phyloP scores from a whole-genome alignment of 176 grass and related monocot species.

The Pharus latifolius region DNA sequence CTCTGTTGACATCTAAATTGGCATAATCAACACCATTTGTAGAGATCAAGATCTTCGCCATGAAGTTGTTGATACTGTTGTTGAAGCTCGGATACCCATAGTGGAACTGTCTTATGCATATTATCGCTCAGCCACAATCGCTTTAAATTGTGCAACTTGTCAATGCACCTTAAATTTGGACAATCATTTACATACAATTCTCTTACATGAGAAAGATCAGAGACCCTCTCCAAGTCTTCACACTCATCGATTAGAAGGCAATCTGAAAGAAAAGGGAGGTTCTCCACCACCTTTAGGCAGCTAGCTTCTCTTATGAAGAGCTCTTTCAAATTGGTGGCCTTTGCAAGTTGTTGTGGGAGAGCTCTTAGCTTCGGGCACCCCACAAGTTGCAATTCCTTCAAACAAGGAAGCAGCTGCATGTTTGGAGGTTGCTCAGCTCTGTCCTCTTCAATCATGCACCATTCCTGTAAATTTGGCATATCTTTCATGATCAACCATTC shows the following conservation, averaged over 20 bases:
- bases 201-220: background rate
- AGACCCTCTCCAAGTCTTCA: background rate
- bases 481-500: background rate
- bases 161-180: background rate
- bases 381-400: background rate
- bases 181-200: background rate
- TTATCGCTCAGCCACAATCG: background rate
- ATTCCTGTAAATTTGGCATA: conserved; percentile 38
- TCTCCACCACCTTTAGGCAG: conserved; percentile 10
- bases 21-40: background rate
- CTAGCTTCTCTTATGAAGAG: background rate
- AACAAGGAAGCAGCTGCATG: background rate
- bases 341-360: background rate
- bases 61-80: background rate
- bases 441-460: conserved; percentile 1
- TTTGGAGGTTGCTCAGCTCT: background rate
- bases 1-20: too few species aligned
- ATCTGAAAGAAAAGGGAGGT: background rate
- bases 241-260: background rate
- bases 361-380: conserved; percentile 19
- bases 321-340: background rate
- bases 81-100: background rate
- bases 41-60: background rate
- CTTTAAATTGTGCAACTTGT: background rate
- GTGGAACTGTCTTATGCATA: background rate